These are phyloP conservation scores for Tothia fuscella DNA, from an alignment of 2,329 filamentous ascomycete species.

Conservation along the genomic window DNA sequence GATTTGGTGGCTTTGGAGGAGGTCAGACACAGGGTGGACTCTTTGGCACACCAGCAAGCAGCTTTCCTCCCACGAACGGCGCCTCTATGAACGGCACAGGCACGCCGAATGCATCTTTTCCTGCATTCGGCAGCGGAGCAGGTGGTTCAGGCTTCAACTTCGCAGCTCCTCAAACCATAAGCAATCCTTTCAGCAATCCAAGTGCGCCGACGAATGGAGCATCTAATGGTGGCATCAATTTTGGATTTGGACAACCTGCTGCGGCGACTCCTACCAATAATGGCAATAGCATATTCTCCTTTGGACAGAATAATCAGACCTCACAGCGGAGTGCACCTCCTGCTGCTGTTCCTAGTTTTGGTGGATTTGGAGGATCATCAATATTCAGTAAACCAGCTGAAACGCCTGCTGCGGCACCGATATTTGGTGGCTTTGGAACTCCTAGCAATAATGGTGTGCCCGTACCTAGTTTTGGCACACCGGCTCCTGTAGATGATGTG, in stretches of 20 bases:
- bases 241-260: conserved; percentile 2
- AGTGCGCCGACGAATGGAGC: not conserved
- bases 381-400: too few relatives aligned
- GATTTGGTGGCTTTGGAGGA: not conserved
- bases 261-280: not conserved
- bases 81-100: not conserved
- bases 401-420: too few relatives aligned
- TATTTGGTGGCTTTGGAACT: not conserved
- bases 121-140: conserved; percentile 6
- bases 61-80: conserved; percentile 9
- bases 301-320: conserved; percentile 1
- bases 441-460: not conserved
- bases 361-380: too few relatives aligned
- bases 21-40: not conserved
- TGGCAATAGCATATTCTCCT: conserved; percentile 5
- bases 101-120: conserved; percentile 6
- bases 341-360: too few relatives aligned
- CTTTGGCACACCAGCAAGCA: conserved; percentile 1
- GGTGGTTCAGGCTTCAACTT: conserved; percentile 5
- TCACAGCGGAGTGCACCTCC: too few relatives aligned
- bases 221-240: conserved; percentile 2
- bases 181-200: conserved; percentile 8
- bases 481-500: conserved; percentile 1
- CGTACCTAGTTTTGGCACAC: not conserved
- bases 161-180: not conserved